A percentile compares a stretch with the other conserved stretches of the same genome.
Evolutionary conservation across 75 land plant species (phyloP).

Genomic region (Pinus albicaulis): DNA sequence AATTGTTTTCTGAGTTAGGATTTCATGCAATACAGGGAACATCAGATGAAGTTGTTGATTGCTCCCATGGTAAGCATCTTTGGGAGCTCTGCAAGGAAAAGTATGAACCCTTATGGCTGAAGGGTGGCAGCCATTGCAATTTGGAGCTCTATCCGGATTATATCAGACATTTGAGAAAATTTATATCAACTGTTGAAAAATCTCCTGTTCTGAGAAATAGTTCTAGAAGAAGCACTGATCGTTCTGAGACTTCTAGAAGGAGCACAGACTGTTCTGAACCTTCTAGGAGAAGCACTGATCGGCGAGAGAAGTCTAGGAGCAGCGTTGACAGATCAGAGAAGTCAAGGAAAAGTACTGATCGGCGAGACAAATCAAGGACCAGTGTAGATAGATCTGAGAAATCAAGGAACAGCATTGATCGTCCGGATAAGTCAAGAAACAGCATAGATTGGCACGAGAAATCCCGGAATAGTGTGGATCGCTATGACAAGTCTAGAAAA

Average conservation of each 20-base stretch:
- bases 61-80: slow-evolving; percentile 84
- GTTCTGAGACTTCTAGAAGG: slow-evolving; percentile 30
- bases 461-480: slow-evolving; percentile 63
- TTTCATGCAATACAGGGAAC: slow-evolving; percentile 61
- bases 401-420: slow-evolving; percentile 31
- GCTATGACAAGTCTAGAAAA: slow-evolving; percentile 55
- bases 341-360: slow-evolving; percentile 35
- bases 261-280: slow-evolving; percentile 49
- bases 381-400: slow-evolving; percentile 22
- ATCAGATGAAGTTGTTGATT: slow-evolving; percentile 84
- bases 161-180: slow-evolving; percentile 81
- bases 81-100: slow-evolving; percentile 82
- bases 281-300: slow-evolving; percentile 64
- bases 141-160: slow-evolving; percentile 86
- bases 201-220: slow-evolving; percentile 24
- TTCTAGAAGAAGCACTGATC: slow-evolving; percentile 22
- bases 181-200: slow-evolving; percentile 62
- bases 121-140: slow-evolving; percentile 93
- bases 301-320: slow-evolving; percentile 44
- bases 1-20: background rate
- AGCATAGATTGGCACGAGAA: slow-evolving; percentile 55
- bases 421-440: slow-evolving; percentile 48
- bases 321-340: slow-evolving; percentile 48
- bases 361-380: slow-evolving; percentile 24
- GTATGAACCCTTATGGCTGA: slow-evolving; percentile 89